phyloP scores from a whole-genome alignment of 1,284 basidiomycete genomes.

The Leucoagaricus sp. region DNA sequence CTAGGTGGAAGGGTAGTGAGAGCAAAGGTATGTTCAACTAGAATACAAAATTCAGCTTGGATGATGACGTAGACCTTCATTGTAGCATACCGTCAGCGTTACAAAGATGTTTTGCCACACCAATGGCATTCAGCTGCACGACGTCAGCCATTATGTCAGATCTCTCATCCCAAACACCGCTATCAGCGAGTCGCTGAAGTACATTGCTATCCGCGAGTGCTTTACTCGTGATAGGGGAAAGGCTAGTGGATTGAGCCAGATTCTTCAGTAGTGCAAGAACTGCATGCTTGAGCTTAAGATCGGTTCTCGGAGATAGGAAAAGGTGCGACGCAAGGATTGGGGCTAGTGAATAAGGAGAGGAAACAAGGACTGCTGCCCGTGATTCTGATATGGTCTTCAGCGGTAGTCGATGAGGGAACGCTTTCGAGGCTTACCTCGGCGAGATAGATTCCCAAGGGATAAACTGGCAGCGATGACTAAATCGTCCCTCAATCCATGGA shows the following conservation, averaged over 20 bases:
- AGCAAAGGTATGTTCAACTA: slow-evolving; percentile 68
- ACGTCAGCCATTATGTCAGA: slow-evolving; percentile 77
- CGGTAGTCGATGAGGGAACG: slow-evolving; percentile 3
- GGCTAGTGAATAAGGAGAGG: slow-evolving; percentile 53
- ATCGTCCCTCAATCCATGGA: slow-evolving; percentile 59
- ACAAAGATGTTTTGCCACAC: slow-evolving; percentile 87
- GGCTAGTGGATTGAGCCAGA: slow-evolving; percentile 71
- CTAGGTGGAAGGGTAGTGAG: slow-evolving; percentile 48
- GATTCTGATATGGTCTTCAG: slow-evolving; percentile 48
- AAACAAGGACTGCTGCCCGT: slow-evolving; percentile 61
- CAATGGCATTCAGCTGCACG: slow-evolving; percentile 87
- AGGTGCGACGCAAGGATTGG: slow-evolving; percentile 50
- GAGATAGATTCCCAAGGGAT: slow-evolving; percentile 79
- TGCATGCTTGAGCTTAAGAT: slow-evolving; percentile 85
- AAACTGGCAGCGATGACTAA: slow-evolving; percentile 82
- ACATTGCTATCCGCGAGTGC: slow-evolving; percentile 66
- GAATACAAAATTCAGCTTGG: slow-evolving; percentile 6
- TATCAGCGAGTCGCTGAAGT: slow-evolving; percentile 61
- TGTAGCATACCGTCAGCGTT: slow-evolving; percentile 63
- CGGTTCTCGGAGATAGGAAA: slow-evolving; percentile 53
- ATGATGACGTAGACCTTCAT: slow-evolving; percentile 9
- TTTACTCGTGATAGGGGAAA: slow-evolving; percentile 60
- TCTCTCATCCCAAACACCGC: slow-evolving; percentile 71
- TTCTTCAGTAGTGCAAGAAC: slow-evolving; percentile 84
- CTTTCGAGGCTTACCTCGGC: slow-evolving; percentile 58